Base-by-base conservation (phyloP, 1,139 yeast genomes). In the Pichia sp. region DNA sequence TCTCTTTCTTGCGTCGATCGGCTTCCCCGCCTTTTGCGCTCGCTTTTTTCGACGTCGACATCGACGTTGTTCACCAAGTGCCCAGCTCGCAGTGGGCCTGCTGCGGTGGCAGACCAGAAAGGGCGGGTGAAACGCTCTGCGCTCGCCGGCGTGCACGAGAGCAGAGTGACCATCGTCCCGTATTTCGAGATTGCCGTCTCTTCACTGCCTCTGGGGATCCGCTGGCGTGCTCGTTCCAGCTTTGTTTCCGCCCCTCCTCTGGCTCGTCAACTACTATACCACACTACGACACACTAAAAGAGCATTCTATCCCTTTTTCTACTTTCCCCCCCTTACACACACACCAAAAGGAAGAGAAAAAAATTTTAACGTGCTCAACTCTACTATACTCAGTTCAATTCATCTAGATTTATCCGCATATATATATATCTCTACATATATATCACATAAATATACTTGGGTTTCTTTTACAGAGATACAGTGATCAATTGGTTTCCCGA, bases 341-440 rank as follows among this genome's bases (percentile, higher is more conserved):
- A 40, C 10, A 40, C 11, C 6, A 15, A 26, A 42, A 26, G 31
- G 34, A 45, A 45, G 32, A 16, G 16, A 26, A 45, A 45, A 45
- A 45, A 45, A 29, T 45, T 45, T 45, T 29, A 31, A 31, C 38
- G 48, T 29, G 38, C 36, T 29, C 48, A 23, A 45, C 26, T 29
- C 40, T 36, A 26, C 42, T 16, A 43, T 4, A 30, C 38, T 46
- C 49, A 19, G 32, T 34, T 44, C 23, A 41, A 42, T 36, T 36
- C 41, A 36, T 11, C 13, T 23, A 36, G 40, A 13, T 36, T 13
- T 36, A 36, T 36, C 40, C 15, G 40, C 15, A 10, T 36, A 36
- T 36, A 36, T 36, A 36, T 36, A 13, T 15, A 15, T 36, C 40
- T 36, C 15, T 13, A 36, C n/a, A 36, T 36, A 36, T 36, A 36